Percentiles rank a stretch among this genome's conserved stretches.
These are phyloP conservation scores for Metschnikowia kofuensis DNA, from an alignment of 805 yeast genomes.

Conservation along the genomic window DNA sequence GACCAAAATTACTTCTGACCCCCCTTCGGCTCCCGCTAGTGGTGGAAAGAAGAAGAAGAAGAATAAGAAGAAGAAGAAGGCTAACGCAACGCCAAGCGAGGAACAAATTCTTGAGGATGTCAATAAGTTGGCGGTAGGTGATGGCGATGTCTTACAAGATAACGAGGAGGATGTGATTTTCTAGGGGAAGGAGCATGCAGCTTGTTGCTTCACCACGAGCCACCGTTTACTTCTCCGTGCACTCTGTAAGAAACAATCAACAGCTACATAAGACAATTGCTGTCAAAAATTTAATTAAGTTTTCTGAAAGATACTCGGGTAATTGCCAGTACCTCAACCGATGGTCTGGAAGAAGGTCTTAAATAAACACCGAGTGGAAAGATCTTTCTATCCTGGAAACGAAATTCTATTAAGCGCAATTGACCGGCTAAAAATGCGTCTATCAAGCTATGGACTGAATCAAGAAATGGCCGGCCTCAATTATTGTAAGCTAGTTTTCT, in stretches of 20 bases:
- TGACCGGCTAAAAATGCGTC: too few species aligned
- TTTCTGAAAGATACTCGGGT: too few species aligned
- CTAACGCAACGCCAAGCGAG: constrained; percentile 13
- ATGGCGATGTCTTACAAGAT: constrained; percentile 35
- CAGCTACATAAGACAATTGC: too few species aligned
- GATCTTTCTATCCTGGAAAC: too few species aligned
- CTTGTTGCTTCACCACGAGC: neutral
- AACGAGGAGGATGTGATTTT: constrained; percentile 47
- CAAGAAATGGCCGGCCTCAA: too few species aligned
- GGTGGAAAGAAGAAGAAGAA: constrained; percentile 15
- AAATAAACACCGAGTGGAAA: too few species aligned
- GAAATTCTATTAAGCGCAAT: too few species aligned
- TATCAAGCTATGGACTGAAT: too few species aligned
- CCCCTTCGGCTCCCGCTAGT: neutral
- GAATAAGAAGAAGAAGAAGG: constrained; percentile 15
- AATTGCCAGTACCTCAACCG: too few species aligned
- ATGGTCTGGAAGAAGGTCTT: too few species aligned
- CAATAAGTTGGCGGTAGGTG: constrained; percentile 24
- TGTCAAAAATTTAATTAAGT: too few species aligned
- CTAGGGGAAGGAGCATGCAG: constrained; percentile 10
- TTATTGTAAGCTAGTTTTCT: too few species aligned
- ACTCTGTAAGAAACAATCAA: neutral
- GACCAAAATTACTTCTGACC: constrained; percentile 1
- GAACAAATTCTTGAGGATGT: constrained; percentile 25
- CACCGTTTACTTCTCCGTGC: neutral